Evolutionary conservation across 805 yeast genomes (phyloP).

Genomic region (Metschnikowia sp.): DNA sequence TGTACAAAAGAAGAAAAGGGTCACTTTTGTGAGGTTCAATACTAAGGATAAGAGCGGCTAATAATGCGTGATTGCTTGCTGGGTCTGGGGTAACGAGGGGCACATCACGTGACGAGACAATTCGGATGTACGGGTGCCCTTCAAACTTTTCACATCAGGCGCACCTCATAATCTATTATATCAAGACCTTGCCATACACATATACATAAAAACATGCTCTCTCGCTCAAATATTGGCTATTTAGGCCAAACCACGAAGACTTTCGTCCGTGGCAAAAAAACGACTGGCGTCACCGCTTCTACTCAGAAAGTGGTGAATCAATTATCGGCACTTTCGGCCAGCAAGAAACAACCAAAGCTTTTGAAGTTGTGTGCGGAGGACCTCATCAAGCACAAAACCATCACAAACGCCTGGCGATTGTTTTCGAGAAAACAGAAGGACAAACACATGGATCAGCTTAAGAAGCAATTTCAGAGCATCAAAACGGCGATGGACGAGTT

Average conservation of each 20-base stretch:
- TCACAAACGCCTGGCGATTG: constrained; percentile 77
- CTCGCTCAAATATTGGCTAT: constrained; percentile 2
- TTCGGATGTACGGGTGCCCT: constrained; percentile 1
- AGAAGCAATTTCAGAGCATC: constrained; percentile 63
- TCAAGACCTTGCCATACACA: not conserved
- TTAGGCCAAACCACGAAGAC: constrained; percentile 6
- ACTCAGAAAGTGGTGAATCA: constrained; percentile 48
- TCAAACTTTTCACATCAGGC: constrained; percentile 4
- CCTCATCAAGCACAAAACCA: constrained; percentile 75
- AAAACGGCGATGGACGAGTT: constrained; percentile 72
- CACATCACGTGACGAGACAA: not conserved
- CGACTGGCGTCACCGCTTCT: constrained; percentile 30
- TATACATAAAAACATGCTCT: not conserved
- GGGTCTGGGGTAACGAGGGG: not conserved
- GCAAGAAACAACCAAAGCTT: constrained; percentile 82
- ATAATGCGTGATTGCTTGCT: not conserved
- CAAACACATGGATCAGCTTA: constrained; percentile 39
- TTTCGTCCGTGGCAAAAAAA: constrained; percentile 32
- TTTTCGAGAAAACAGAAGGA: constrained; percentile 51
- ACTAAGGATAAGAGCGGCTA: too few relatives aligned
- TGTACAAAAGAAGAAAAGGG: too few relatives aligned
- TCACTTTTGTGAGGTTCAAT: too few relatives aligned
- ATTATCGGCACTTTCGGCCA: constrained; percentile 80
- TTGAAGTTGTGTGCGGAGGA: constrained; percentile 78
- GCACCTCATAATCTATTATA: not conserved